Evolutionary conservation across 2,329 filamentous ascomycete genomes (phyloP), one percentile per base, ranked within the genome.

Genomic region (Calycina marina): DNA sequence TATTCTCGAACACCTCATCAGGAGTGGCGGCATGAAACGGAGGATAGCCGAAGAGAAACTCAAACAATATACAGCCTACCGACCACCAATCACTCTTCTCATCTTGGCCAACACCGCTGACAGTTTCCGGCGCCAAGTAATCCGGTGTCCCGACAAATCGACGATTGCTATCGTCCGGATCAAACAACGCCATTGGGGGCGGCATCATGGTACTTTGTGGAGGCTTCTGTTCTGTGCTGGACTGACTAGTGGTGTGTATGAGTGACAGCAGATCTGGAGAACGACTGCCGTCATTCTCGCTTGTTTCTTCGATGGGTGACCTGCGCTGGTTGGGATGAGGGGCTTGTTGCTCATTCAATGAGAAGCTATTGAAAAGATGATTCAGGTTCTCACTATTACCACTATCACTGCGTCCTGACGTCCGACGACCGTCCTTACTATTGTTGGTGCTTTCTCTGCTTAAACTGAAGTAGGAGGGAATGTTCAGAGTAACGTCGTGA

Each of bases 1-100:
- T 98, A 47, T 98, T 98, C 47, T 94, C 83, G 50, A 98, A 98
- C 1, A 98, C 90, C 46, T 90, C 69, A 46, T 98, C 90, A 0
- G 90, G 84, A 29, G 86, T 85, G 13, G 68, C 64, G 1, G 84
- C 90, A 53, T 96, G 85, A 56, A 98, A 98, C 1, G 90, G 90
- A 1, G 90, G 90, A 36, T 83, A 78, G 1, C 90, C 90, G 50
- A 83, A 96, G 2, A 98, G 61, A 44, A 93, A 94, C 50, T 98
- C 90, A 48, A 94, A 98, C 56, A 96, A 62, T 46, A 98, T 96
- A 54, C 92, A 98, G 1, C 90, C 90, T n/a, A 98, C 68, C 14
- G 90, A 96, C 90, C 90, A 98, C 90, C 90, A 98, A 72, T 98
- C 90, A 52, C 90, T 96, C 44, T 88, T 90, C 55, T 96, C 88